Evolutionary conservation across 768 basidiomycete species (phyloP), one percentile per base, ranked within the genome.

Genomic region (Lentinula sp.): DNA sequence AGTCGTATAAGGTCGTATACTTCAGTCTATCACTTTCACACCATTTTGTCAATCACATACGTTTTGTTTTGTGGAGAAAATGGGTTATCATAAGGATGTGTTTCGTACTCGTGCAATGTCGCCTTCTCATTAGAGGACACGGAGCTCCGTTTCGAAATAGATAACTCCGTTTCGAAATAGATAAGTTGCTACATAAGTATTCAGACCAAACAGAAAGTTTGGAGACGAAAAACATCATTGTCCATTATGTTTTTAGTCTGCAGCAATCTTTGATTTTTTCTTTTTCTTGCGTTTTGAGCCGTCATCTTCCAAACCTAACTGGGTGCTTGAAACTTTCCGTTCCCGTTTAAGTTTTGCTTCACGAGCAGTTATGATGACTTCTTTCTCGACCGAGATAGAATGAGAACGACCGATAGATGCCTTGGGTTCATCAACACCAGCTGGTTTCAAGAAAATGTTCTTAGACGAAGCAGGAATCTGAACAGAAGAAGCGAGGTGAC

Each of bases 381-480:
- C 32, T 39, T 39, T 18, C 8, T 49, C 34, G 9, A 46, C 8
- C 9, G 35, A 31, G 23, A 48, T 9, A 31, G 28, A 7, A 43
- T 39, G 34, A 51, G 28, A 4, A 49, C 13, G 7, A 49, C 10
- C 15, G 23, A 18, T 9, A 39, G 54, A 57, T n/a, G 32, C 23
- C 21, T 57, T 57, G 15, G 79, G 81, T 46, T 76, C 82, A 61
- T 86, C 84, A 16, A 87, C 77, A 34, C 84, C 84, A 49, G 77
- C 73, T 37, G 85, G 85, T 65, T 84, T 85, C 62, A 84, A 63
- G 69, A 86, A 86, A 8, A 59, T 64, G 31, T 51, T 61, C 31
- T 35, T 35, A n/a, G 67, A 65, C 39, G 58, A 58, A 32, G 60
- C 10, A 23, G 62, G 60, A 23, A 21, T n/a, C 18, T 46, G n/a